A percentile compares a stretch with the other conserved stretches of the same genome.
These are phyloP conservation scores for Cryptosporidium viatorum DNA, from an alignment of 169 alveolate genomes.

Conservation along the genomic window DNA sequence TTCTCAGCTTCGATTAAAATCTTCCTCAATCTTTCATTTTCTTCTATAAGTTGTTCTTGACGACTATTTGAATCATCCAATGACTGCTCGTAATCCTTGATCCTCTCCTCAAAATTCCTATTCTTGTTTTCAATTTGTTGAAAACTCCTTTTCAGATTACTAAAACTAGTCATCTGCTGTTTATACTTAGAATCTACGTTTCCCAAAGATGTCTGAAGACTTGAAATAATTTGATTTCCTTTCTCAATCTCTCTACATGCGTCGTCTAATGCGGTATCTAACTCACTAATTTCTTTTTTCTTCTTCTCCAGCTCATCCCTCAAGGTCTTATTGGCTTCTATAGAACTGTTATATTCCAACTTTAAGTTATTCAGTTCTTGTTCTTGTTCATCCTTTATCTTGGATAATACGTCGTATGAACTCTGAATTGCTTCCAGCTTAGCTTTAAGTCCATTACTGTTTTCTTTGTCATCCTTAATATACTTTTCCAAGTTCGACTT, in stretches of 20 bases:
- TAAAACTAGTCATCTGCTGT: constrained; percentile 44
- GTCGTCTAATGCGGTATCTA: constrained; percentile 56
- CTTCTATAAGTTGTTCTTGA: constrained; percentile 50
- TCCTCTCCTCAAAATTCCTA: constrained; percentile 21
- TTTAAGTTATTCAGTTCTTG: constrained; percentile 44
- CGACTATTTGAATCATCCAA: constrained; percentile 49
- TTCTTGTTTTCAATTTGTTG: constrained; percentile 31
- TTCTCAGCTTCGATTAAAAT: constrained; percentile 55
- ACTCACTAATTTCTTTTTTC: constrained; percentile 46
- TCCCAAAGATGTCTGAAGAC: constrained; percentile 52
- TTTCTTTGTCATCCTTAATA: constrained; percentile 15
- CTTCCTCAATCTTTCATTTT: constrained; percentile 67
- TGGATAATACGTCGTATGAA: constrained; percentile 12
- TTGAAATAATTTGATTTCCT: constrained; percentile 65
- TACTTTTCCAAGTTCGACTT: constrained; percentile 36
- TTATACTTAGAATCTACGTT: constrained; percentile 62
- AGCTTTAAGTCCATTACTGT: constrained; percentile 16
- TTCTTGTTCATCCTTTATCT: constrained; percentile 29
- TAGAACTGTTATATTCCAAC: constrained; percentile 9
- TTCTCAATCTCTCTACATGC: constrained; percentile 70
- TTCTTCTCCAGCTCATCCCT: constrained; percentile 19
- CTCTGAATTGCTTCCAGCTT: constrained; percentile 25
- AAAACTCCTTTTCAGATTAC: constrained; percentile 44
- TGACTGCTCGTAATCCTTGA: constrained; percentile 42
- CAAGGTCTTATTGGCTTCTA: constrained; percentile 16